A percentile compares a stretch with the other conserved stretches of the same genome.
Evolutionary conservation across 2,329 filamentous ascomycete genomes (phyloP).

Genomic region (Aspergillus carbonarius): DNA sequence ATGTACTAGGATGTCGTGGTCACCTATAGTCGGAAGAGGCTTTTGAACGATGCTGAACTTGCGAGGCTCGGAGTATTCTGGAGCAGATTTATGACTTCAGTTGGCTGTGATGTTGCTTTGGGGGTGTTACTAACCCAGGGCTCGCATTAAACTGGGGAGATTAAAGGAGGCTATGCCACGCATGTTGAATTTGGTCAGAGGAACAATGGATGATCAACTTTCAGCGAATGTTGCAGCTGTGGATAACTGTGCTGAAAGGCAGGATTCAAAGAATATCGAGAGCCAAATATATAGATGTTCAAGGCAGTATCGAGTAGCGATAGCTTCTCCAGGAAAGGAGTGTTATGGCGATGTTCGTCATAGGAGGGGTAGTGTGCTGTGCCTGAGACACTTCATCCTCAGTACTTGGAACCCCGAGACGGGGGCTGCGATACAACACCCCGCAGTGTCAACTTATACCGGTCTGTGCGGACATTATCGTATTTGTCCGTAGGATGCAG

Average conservation of each 20-base stretch:
- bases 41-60: slow-evolving; percentile 61
- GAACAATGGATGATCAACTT: not conserved
- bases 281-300: no score
- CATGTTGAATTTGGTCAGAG: not conserved
- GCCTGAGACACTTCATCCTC: not conserved
- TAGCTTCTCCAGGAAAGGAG: no score
- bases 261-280: no score
- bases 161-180: not conserved
- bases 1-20: slow-evolving; percentile 58
- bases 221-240: not conserved
- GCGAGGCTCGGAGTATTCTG: slow-evolving; percentile 59
- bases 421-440: not conserved
- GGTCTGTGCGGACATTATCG: no score
- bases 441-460: not conserved
- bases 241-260: no score
- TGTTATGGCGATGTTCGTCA: no score
- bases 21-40: slow-evolving; percentile 60
- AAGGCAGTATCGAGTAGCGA: no score
- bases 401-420: not conserved
- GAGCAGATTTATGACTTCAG: not conserved
- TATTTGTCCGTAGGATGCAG: no score
- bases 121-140: not conserved
- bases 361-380: not conserved
- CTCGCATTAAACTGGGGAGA: not conserved
- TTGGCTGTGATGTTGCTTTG: not conserved